Conservation (phyloP, 306 rosid genomes). For the Nissolia schottii region DNA sequence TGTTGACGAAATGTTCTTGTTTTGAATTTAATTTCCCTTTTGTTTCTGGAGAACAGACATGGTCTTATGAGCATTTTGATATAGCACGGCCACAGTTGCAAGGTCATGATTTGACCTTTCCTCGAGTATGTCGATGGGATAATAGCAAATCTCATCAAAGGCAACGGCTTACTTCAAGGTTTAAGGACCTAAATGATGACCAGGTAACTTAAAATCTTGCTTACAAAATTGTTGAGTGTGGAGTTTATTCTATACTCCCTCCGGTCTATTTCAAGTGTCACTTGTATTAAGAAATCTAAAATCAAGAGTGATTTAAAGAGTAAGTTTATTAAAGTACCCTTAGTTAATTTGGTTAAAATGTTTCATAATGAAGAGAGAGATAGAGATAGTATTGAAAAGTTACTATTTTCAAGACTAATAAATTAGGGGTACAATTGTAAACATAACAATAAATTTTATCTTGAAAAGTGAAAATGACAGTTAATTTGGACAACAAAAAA, state of each 20-base stretch:
- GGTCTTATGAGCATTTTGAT: slow-evolving; percentile 65
- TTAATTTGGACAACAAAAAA: too few species aligned
- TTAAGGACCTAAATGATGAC: slow-evolving; percentile 44
- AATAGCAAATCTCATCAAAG: slow-evolving; percentile 31
- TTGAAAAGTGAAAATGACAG: too few species aligned
- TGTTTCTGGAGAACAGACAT: slow-evolving; percentile 37
- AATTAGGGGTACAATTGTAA: too few species aligned
- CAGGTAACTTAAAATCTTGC: slow-evolving; percentile 36
- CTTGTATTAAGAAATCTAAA: too few species aligned
- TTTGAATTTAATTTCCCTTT: neutral
- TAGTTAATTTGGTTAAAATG: too few species aligned
- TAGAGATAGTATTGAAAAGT: too few species aligned
- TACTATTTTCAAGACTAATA: too few species aligned
- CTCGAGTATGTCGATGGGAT: slow-evolving; percentile 62
- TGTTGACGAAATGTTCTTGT: slow-evolving; percentile 5
- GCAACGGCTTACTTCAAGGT: slow-evolving; percentile 35
- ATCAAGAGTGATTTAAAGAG: too few species aligned
- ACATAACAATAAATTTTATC: too few species aligned
- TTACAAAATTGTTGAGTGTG: neutral
- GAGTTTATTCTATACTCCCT: slow-evolving; percentile 4
- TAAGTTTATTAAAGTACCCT: too few species aligned
- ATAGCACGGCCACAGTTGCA: slow-evolving; percentile 43
- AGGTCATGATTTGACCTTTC: slow-evolving; percentile 34
- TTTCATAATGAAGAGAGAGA: too few species aligned
- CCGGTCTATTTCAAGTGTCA: too few species aligned